A percentile compares a stretch with the other conserved stretches of the same genome.
phyloP scores from a whole-genome alignment of 495 filamentous ascomycete genomes.

The Staphylotrichum longicolle region DNA sequence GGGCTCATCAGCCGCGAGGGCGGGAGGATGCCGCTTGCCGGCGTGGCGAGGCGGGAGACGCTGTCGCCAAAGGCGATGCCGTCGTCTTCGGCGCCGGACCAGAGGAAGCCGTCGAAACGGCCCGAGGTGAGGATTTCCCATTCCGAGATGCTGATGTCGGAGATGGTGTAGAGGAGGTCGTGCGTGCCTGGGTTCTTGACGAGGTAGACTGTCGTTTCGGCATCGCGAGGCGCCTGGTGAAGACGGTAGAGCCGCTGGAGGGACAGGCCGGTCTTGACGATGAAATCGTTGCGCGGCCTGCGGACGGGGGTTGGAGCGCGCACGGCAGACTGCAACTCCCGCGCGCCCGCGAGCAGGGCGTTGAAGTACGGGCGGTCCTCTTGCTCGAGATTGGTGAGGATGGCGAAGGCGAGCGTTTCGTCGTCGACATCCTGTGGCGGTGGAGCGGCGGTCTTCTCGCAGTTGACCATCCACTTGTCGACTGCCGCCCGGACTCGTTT shows the following conservation, averaged over 20 bases:
- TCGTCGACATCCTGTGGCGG: conserved; percentile 86
- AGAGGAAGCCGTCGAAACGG: conserved; percentile 95
- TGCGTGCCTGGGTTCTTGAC: conserved; percentile 79
- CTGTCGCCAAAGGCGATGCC: conserved; percentile 40
- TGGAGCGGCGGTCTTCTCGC: conserved; percentile 65
- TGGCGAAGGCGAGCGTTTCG: conserved; percentile 87
- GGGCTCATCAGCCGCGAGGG: conserved; percentile 36
- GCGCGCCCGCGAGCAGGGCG: conserved; percentile 69
- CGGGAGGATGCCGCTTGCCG: conserved; percentile 47
- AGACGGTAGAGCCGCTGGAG: conserved; percentile 85
- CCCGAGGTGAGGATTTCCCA: conserved; percentile 97
- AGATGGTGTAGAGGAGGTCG: conserved; percentile 81
- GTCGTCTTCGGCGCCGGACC: conserved; percentile 80
- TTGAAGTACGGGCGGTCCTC: conserved; percentile 76
- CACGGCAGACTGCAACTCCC: conserved; percentile 52
- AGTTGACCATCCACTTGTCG: conserved; percentile 79
- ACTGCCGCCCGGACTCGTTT: conserved; percentile 82
- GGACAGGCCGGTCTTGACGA: conserved; percentile 68
- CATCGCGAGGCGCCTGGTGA: conserved; percentile 66
- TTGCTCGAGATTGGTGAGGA: conserved; percentile 78
- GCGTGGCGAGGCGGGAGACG: conserved; percentile 56
- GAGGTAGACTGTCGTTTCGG: conserved; percentile 84
- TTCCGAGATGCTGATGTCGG: conserved; percentile 79
- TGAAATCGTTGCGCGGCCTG: conserved; percentile 61
- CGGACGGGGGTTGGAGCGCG: conserved; percentile 57